phyloP scores from a whole-genome alignment of 2,329 filamentous ascomycete species.

The Penicillium frequentans region DNA sequence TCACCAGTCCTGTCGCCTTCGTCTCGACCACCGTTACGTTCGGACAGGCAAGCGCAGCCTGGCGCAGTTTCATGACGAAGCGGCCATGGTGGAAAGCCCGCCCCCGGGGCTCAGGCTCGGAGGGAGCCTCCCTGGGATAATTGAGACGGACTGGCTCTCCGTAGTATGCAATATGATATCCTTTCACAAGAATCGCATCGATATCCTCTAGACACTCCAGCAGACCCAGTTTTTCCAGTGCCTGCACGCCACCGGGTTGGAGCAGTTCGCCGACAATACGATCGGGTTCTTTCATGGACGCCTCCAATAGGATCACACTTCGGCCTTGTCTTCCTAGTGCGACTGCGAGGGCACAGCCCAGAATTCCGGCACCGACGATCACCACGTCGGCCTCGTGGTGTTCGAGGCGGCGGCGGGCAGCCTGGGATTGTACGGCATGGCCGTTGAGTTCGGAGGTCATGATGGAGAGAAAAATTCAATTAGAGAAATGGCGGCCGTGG shows the following conservation, averaged over 20 bases:
- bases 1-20: conserved; percentile 74
- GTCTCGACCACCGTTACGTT: conserved; percentile 93
- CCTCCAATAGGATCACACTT: conserved; percentile 86
- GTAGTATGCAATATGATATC: conserved; percentile 86
- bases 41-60: conserved; percentile 69
- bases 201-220: conserved; percentile 82
- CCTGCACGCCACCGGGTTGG: conserved; percentile 84
- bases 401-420: conserved; percentile 49
- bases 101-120: conserved; percentile 63
- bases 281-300: conserved; percentile 86
- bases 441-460: conserved; percentile 31
- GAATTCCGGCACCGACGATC: conserved; percentile 85
- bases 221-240: conserved; percentile 78
- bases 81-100: conserved; percentile 90
- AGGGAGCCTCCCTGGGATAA: conserved; percentile 65
- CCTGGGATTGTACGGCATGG: conserved; percentile 23
- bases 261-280: conserved; percentile 94
- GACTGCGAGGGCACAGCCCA: conserved; percentile 83
- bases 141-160: conserved; percentile 71
- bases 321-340: conserved; percentile 85
- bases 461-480: conserved; percentile 13
- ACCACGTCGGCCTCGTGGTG: conserved; percentile 77
- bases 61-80: conserved; percentile 80
- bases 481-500: conserved; percentile 13
- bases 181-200: conserved; percentile 77